Base-by-base conservation (phyloP, 2,329 filamentous ascomycete genomes). In the Fusarium dlaminii region DNA sequence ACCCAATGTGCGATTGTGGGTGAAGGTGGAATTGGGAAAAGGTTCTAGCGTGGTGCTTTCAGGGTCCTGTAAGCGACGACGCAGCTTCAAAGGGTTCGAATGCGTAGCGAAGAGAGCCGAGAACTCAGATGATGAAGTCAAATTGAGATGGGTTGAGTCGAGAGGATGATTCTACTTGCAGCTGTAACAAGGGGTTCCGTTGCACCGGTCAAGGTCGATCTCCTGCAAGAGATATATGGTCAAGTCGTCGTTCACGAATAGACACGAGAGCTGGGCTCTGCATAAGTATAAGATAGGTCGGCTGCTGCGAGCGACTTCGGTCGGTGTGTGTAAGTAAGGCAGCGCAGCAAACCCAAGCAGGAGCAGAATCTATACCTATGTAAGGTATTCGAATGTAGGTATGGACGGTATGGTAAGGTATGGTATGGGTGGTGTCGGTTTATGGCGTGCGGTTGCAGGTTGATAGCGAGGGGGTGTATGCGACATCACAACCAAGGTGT, bases 21-120 rank as follows among this genome's bases (percentile, higher is more conserved):
- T 75, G 76, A 78, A 67, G 43, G 75, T 77, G 76, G 75, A 72
- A 75, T 77, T 74, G 60, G 54, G 62, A 72, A 78, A 78, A 61
- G 57, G 74, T 73, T 69, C 64, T 78, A 77, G 75, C 65, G 62
- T 51, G 57, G 63, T 71, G 51, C 43, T 17, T 74, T 61, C 66
- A 73, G 61, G 68, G 64, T 73, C 69, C 69, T 55, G 60, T 63
- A 66, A 42, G 55, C 55, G 39, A 58, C 40, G 40, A 66, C 24
- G 29, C 37, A 22, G 45, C 52, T 60, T 42, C 51, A 37, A 43
- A 48, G 54, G 43, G 37, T 46, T 54, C 30, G 55, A 49, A 42
- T 55, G 30, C 30, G 57, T 49, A 51, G 49, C 43, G 29, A 63
- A 29, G 56, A 69, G 51, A 73, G 59, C 55, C 63, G 62, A 58